A percentile compares a stretch with the other conserved stretches of the same genome.
These are phyloP conservation scores for Sphaceloma murrayae DNA, from an alignment of 2,329 filamentous ascomycete species.

Conservation along the genomic window DNA sequence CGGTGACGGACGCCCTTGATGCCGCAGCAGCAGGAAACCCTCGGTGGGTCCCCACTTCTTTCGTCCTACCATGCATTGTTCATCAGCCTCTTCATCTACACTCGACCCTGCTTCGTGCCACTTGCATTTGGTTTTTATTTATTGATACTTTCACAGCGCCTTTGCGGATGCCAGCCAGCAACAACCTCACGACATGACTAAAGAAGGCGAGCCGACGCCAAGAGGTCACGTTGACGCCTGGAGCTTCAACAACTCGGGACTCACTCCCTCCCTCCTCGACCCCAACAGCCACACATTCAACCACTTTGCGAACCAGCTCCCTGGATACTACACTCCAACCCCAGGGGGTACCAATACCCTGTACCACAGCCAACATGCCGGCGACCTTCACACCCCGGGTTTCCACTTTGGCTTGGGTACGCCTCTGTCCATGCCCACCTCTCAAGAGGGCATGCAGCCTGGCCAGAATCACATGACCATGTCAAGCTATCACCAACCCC, in stretches of 20 bases:
- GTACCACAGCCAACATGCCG: slow-evolving; percentile 66
- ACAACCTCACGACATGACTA: slow-evolving; percentile 42
- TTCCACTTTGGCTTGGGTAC: slow-evolving; percentile 66
- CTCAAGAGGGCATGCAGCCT: slow-evolving; percentile 54
- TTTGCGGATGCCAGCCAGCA: slow-evolving; percentile 9
- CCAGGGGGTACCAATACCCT: slow-evolving; percentile 70
- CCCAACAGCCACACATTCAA: slow-evolving; percentile 73
- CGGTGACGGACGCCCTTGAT: slow-evolving; percentile 4
- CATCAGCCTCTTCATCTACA: no score
- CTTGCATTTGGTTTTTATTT: no score
- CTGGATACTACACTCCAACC: slow-evolving; percentile 81
- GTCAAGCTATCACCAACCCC: slow-evolving; percentile 54
- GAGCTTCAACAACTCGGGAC: slow-evolving; percentile 44
- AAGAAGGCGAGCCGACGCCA: slow-evolving; percentile 76
- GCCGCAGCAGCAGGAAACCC: slow-evolving; percentile 9
- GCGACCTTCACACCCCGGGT: slow-evolving; percentile 77
- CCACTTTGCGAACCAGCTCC: slow-evolving; percentile 66
- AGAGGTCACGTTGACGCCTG: slow-evolving; percentile 71
- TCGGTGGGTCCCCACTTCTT: slow-evolving; percentile 13
- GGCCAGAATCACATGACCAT: slow-evolving; percentile 51
- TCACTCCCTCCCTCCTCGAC: slow-evolving; percentile 83
- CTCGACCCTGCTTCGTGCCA: no score
- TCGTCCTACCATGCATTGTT: no score
- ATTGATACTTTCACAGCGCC: slow-evolving; percentile 14
- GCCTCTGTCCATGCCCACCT: slow-evolving; percentile 70